These are phyloP conservation scores for Krasilnikovozyma curviuscula DNA, from an alignment of 768 basidiomycete genomes.

Conservation along the genomic window DNA sequence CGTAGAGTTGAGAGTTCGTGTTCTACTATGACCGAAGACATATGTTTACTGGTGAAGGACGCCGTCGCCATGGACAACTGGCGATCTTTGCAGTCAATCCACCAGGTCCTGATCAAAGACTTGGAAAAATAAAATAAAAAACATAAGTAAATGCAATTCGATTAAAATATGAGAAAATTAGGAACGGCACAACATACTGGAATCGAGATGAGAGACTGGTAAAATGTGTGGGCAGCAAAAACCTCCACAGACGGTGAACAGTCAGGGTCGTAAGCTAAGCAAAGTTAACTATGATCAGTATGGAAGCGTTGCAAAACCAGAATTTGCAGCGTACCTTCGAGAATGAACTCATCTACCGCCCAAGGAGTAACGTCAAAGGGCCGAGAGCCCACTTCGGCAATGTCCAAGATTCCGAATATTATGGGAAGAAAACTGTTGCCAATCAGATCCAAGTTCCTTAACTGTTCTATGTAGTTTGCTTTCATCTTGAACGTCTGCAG, in stretches of 20 bases:
- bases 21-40: constrained; percentile 72
- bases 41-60: constrained; percentile 58
- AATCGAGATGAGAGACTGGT: constrained; percentile 60
- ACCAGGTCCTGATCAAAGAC: constrained; percentile 67
- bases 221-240: constrained; percentile 71
- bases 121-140: neutral
- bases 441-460: constrained; percentile 52
- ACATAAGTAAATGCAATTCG: neutral
- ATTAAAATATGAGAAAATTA: neutral
- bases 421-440: constrained; percentile 46
- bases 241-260: constrained; percentile 31
- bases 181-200: constrained; percentile 29
- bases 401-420: constrained; percentile 48
- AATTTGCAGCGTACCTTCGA: constrained; percentile 39
- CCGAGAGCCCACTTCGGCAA: constrained; percentile 35
- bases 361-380: constrained; percentile 67
- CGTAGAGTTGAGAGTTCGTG: constrained; percentile 57
- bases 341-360: constrained; percentile 62
- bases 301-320: neutral
- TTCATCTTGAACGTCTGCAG: constrained; percentile 69
- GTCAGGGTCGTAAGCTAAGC: constrained; percentile 20
- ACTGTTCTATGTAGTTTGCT: constrained; percentile 64
- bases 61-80: constrained; percentile 60
- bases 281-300: constrained; percentile 1
- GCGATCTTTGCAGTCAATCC: constrained; percentile 70